Evolutionary conservation across 106 monocot genomes (phyloP), one percentile per base, ranked within the genome.

Genomic region (Gastrodia elata): DNA sequence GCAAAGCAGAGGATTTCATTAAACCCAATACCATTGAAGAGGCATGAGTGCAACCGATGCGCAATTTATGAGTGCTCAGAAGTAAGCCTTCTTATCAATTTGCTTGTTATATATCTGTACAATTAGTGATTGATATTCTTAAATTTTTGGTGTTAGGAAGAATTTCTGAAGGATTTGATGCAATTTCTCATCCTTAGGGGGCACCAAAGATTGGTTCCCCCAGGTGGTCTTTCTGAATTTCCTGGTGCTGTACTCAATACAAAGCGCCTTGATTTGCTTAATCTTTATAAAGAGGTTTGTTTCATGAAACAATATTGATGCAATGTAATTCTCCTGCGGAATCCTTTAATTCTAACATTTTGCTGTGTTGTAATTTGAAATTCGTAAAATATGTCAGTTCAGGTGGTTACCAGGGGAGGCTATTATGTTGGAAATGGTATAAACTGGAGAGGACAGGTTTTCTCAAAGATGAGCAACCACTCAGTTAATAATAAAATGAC

Each of bases 361-460:
- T 15, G 3, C 33, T 26, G 41, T 14, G 52, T 46, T 13, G 41
- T 13, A 27, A 43, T 58, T 67, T 73, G 25, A 37, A 34, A 9
- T 49, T 26, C 0, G 25, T 73, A 48, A 22, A 26, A 55, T 72
- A 24, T 59, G 16, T 18, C 68, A 26, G 48, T 76, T 16, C 76
- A 90, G 90, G 90, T 90, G 6, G 90, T 90, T 68, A 82, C 90
- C 36, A 86, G 90, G 71, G 90, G 90, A 73, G 90, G 90, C 26
- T 90, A 86, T 74, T 77, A 86, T 58, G 90, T 90, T 46, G 90
- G 86, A 20, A 90, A 90, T 84, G 86, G 86, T 24, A 90, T 90
- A 59, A 90, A 90, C 39, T 90, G 90, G 90, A 90, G 84, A 68
- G 90, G 90, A 0, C 90, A 90, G 77, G 84, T 90, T 71, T 90